phyloP scores from a whole-genome alignment of 257 asterid genomes.

The Solanum dulcamara region DNA sequence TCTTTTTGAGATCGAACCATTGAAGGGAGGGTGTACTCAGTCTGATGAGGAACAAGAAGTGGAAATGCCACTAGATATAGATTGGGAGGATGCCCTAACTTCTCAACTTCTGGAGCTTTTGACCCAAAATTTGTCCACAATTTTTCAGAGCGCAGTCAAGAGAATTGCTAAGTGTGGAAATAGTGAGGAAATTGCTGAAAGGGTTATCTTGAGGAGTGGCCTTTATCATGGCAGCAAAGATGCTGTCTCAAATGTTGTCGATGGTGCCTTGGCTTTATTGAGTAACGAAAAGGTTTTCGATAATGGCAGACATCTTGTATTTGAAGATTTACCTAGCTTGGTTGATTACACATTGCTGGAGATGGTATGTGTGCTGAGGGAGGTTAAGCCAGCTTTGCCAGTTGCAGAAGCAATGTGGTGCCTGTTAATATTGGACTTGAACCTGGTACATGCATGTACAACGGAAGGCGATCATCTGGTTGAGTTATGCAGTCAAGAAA shows the following conservation, averaged over 20 bases:
- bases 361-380: slow-evolving; percentile 68
- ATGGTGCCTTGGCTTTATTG: slow-evolving; percentile 52
- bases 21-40: slow-evolving; percentile 13
- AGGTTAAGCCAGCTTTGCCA: slow-evolving; percentile 43
- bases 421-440: slow-evolving; percentile 54
- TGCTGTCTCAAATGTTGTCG: slow-evolving; percentile 45
- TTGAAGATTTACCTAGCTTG: slow-evolving; percentile 38
- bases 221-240: slow-evolving; percentile 56
- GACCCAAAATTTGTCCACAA: slow-evolving; percentile 18
- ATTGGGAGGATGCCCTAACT: slow-evolving; percentile 54
- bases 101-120: slow-evolving; percentile 49
- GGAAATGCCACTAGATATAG: slow-evolving; percentile 19
- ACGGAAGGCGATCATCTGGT: slow-evolving; percentile 18
- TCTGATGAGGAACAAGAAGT: slow-evolving; percentile 8
- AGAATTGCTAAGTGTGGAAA: slow-evolving; percentile 49
- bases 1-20: slow-evolving; percentile 19
- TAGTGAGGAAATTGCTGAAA: slow-evolving; percentile 44
- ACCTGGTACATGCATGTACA: slow-evolving; percentile 53
- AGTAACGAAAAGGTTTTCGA: slow-evolving; percentile 25
- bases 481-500: slow-evolving; percentile 16
- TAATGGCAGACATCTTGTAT: slow-evolving; percentile 17
- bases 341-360: slow-evolving; percentile 60
- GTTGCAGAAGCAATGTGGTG: slow-evolving; percentile 72
- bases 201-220: slow-evolving; percentile 52
- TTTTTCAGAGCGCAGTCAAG: slow-evolving; percentile 40